Evolutionary conservation across 163 green algal genomes (phyloP).

Genomic region (Scenedesmus sp.): DNA sequence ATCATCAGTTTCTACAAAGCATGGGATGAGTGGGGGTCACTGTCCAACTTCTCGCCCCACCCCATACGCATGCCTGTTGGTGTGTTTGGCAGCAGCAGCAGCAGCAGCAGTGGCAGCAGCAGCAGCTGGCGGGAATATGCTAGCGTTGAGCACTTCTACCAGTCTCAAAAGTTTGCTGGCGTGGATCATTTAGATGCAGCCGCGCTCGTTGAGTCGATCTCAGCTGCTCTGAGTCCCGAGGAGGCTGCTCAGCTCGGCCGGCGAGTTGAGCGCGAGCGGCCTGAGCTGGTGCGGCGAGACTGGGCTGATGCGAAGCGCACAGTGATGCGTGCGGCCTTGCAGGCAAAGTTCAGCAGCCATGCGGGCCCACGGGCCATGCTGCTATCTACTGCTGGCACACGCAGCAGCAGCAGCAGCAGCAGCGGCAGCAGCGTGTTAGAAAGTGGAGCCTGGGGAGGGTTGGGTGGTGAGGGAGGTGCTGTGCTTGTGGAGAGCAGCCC

Average conservation of each 20-base stretch:
- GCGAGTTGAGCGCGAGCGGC: conserved; percentile 69
- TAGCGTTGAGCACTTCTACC: conserved; percentile 96
- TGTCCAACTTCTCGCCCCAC: conserved; percentile 97
- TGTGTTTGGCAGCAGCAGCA: background rate
- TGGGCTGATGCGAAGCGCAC: conserved; percentile 86
- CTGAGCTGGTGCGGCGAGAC: conserved; percentile 84
- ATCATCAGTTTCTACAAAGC: conserved; percentile 80
- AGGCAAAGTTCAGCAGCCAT: conserved; percentile 89
- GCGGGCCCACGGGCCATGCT: conserved; percentile 79
- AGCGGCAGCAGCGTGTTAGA: background rate
- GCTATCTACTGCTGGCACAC: conserved; percentile 75
- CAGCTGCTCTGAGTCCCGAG: conserved; percentile 83
- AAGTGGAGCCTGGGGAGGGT: background rate
- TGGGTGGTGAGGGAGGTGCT: background rate
- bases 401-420: conserved; percentile 6
- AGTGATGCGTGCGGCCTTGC: conserved; percentile 89
- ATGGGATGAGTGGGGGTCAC: conserved; percentile 90
- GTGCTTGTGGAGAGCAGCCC: conserved; percentile 90
- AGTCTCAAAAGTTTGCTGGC: conserved; percentile 94
- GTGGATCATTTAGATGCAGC: conserved; percentile 56
- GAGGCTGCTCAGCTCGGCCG: conserved; percentile 92
- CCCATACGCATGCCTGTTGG: conserved; percentile 77
- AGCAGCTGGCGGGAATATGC: conserved; percentile 63
- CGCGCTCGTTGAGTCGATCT: conserved; percentile 68
- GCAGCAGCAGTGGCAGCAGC: conserved; percentile 19